Evolutionary conservation across 495 filamentous ascomycete species (phyloP), one percentile per base, ranked within the genome.

Genomic region (Neurospora sp.): DNA sequence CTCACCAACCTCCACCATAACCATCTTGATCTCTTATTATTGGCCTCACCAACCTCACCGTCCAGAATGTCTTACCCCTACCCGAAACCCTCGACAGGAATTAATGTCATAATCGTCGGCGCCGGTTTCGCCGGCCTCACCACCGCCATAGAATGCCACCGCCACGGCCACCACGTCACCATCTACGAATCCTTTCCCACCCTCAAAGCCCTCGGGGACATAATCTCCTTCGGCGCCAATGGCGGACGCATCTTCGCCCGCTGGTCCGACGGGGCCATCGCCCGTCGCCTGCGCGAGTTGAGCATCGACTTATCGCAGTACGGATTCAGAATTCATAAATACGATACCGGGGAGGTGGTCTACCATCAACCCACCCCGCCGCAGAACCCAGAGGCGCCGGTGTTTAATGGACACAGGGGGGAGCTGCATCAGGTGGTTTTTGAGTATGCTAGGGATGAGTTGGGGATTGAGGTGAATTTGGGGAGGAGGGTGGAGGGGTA

Each of bases 151-250:
- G 88, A 91, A 77, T 89, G 89, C 73, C 84, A 85, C 75, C 87
- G 87, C 16, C 86, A 90, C 75, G 88, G 88, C 35, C 88, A 90
- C 76, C 80, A 80, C 70, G 89, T 90, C 59, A 78, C 81, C 71
- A 83, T 90, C 75, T 88, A 90, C 78, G 87, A 90, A 73, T 82
- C 84, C 22, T 89, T 89, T 72, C 84, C 86, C 20, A 83, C 86
- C 73, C 84, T 90, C 69, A 89, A 89, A 75, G 75, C 81, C 2
- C 82, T 90, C 0, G 89, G 89, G 69, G 89, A 90, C 77, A 90
- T 90, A 74, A 90, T 90, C 74, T 89, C 87, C 38, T 89, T 90
- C 48, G 88, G 88, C 3, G 83, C 87, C 27, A 90, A 90, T 76
- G 88, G 84, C 40, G 87, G 87, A 0, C 84, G 86, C 69, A 88